Evolutionary conservation across 2,329 filamentous ascomycete genomes (phyloP), one percentile per base, ranked within the genome.

Genomic region (Sporothrix phasma): DNA sequence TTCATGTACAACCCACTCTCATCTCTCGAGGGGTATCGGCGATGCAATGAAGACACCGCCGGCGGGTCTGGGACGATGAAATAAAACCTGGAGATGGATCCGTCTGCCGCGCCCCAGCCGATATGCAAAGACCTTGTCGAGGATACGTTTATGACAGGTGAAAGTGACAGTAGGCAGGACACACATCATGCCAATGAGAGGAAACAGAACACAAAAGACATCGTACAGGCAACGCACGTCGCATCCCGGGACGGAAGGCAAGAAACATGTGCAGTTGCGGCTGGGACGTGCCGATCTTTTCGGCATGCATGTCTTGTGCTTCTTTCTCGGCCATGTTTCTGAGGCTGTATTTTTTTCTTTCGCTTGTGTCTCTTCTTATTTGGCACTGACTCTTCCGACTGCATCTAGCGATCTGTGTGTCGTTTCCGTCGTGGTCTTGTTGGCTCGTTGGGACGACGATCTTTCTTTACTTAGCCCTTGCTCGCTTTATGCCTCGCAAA

Each of bases 41-140:
- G 45, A 61, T 49, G 45, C 59, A 61, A 61, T 61, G 59, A 61
- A 61, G 43, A 29, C 59, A 61, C 59, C 59, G 24, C n/a, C 26
- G 19, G 22, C 34, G 37, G 37, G 19, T 19, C 22, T n/a, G n/a
- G n/a, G n/a, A n/a, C n/a, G n/a, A n/a, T n/a, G n/a, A 43, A 43
- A 34, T 17, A 19, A 22, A 43, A 31, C n/a, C n/a, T n/a, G n/a
- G n/a, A 49, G 7, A 51, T 22, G n/a, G 31, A 15, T 37, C 34
- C 11, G 31, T 56, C 39, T 56, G 51, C 51, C 51, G 37, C 51
- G 34, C 51, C 19, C 19, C 51, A 54, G 47, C 49, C 49, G 49
- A 39, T 10, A 56, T 49, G 49, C 29, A 53, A n/a, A 17, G 46
- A 17, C 13, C 17, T 13, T 11, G 24, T 60, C 26, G 51, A 29